Conservation (phyloP, 2,329 filamentous ascomycete genomes). For the Seiridium cupressi region DNA sequence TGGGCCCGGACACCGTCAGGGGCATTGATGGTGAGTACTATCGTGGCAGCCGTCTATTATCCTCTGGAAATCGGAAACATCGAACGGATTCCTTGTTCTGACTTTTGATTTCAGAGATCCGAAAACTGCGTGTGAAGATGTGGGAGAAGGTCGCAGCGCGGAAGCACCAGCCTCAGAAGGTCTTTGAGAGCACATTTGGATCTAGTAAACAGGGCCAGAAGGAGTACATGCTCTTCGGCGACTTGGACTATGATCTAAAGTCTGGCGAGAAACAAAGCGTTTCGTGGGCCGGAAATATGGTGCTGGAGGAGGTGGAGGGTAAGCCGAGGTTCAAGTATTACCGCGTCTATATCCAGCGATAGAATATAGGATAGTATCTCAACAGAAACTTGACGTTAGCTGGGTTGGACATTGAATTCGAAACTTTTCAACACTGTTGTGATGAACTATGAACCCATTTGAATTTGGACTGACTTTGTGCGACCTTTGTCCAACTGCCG, state of each 20-base stretch:
- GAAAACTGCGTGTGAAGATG: constrained; percentile 38
- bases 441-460: too few relatives aligned
- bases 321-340: constrained; percentile 27
- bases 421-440: too few relatives aligned
- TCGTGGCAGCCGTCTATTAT: neutral
- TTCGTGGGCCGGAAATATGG: constrained; percentile 29
- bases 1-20: constrained; percentile 36
- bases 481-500: too few relatives aligned
- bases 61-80: too few relatives aligned
- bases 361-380: too few relatives aligned
- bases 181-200: constrained; percentile 38
- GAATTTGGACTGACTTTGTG: too few relatives aligned
- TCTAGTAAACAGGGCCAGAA: constrained; percentile 10
- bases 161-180: constrained; percentile 38
- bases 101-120: constrained; percentile 32
- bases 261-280: constrained; percentile 15
- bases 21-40: constrained; percentile 30
- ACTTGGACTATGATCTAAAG: constrained; percentile 20
- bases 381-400: too few relatives aligned
- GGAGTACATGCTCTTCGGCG: constrained; percentile 34
- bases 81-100: too few relatives aligned
- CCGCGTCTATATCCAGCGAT: constrained; percentile 29
- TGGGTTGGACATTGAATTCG: too few relatives aligned
- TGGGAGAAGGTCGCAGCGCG: constrained; percentile 39
- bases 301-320: constrained; percentile 18